Evolutionary conservation across 2,329 filamentous ascomycete species (phyloP), one percentile per base, ranked within the genome.

Genomic region (Aphanocladium album): DNA sequence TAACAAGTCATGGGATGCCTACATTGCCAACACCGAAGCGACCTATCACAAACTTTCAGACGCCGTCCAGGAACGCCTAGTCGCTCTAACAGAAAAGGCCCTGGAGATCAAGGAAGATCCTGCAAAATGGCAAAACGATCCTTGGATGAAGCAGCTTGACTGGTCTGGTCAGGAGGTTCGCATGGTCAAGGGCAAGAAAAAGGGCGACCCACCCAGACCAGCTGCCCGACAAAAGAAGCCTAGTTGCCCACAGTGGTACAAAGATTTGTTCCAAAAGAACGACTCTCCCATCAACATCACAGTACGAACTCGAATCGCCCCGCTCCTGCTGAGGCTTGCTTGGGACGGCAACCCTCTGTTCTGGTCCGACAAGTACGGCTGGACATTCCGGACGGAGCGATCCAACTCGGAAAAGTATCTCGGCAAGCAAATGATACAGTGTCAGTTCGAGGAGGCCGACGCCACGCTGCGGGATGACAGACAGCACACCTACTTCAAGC

Each of bases 241-340:
- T 0, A 95, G 95, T 16, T 95, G 90, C 89, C 95, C 95, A 0
- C 83, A 89, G 65, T 99, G 95, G 95, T 99, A 96, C 76, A 97
- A 95, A 70, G 91, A 92, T 71, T 79, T 99, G 1, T 96, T 96
- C 67, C 67, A 82, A 1, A 91, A 86, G 60, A 87, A 77, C 25
- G 83, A 86, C 62, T 77, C 82, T 0, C 83, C 83, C 49, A 95
- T 97, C 61, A 87, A 80, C 62, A 77, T 99, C 19, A 91, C 90
- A 0, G 93, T 98, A 0, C 85, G 96, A 50, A 96, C 92, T 37
- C 85, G 96, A 57, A 87, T 97, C 67, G 90, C 95, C 1, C 92
- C 95, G 0, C 77, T 99, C 19, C 77, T 99, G 14, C 79, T 99
- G 6, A 89, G 88, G 64, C 77, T 99, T 49, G 82, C 89, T 0